Conservation (phyloP, 768 basidiomycete genomes). For the Tricholoma bakamatsutake region DNA sequence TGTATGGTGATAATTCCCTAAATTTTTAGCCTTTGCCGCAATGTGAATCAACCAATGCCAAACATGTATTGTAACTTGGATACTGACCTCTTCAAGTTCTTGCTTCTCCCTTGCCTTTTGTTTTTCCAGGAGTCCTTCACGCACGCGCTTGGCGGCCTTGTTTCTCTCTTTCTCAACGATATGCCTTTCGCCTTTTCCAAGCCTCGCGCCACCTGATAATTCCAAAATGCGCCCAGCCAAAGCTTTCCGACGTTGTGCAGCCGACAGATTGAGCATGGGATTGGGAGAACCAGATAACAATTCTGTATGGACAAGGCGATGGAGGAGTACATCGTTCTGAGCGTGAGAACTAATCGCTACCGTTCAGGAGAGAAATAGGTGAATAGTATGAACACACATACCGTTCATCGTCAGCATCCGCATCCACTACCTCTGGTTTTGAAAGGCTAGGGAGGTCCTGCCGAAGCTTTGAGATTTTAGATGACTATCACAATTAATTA, state of each 20-base stretch:
- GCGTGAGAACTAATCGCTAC: conserved; percentile 52
- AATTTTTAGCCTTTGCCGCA: conserved; percentile 61
- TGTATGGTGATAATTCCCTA: conserved; percentile 80
- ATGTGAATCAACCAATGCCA: background rate
- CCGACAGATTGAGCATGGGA: conserved; percentile 52
- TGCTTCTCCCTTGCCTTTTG: conserved; percentile 49
- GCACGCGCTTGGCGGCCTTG: conserved; percentile 64
- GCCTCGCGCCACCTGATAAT: conserved; percentile 55
- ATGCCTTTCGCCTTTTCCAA: conserved; percentile 68
- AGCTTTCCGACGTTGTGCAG: conserved; percentile 68
- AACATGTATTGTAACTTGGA: conserved; percentile 16
- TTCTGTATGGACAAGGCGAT: conserved; percentile 75
- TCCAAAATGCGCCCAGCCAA: conserved; percentile 75
- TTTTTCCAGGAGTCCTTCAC: conserved; percentile 64
- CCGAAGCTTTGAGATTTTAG: conserved; percentile 63
- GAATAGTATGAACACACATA: conserved; percentile 18
- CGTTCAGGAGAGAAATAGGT: background rate
- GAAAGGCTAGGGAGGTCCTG: conserved; percentile 21
- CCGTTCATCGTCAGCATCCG: conserved; percentile 54
- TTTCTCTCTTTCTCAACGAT: conserved; percentile 61
- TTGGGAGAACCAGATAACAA: conserved; percentile 70
- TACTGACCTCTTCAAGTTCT: conserved; percentile 61
- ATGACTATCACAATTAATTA: conserved; percentile 46
- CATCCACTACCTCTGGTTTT: conserved; percentile 21
- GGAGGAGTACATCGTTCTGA: conserved; percentile 74